A percentile compares a stretch with the other conserved stretches of the same genome.
phyloP scores from a whole-genome alignment of 2,329 filamentous ascomycete species.

The Arachnopeziza araneosa region DNA sequence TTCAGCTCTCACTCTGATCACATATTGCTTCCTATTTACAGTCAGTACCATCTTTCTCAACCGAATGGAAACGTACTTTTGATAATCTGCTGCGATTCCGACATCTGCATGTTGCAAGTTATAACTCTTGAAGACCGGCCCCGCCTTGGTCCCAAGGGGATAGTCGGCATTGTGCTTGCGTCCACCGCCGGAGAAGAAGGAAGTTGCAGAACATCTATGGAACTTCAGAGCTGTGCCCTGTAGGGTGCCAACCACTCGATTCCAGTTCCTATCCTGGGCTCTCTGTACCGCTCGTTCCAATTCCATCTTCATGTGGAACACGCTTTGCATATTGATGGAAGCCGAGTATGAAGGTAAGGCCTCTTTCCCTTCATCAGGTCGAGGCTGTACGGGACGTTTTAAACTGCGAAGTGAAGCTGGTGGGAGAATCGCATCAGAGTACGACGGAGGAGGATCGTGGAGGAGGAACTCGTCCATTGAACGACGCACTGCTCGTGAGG shows the following conservation, averaged over 20 bases:
- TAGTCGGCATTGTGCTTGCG: constrained; percentile 43
- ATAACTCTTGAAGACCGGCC: constrained; percentile 59
- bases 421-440: constrained; percentile 15
- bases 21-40: constrained; percentile 42
- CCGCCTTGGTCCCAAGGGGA: constrained; percentile 47
- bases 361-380: constrained; percentile 38
- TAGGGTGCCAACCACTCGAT: constrained; percentile 55
- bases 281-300: constrained; percentile 59
- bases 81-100: constrained; percentile 67
- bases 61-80: constrained; percentile 46
- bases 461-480: constrained; percentile 19
- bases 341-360: constrained; percentile 51
- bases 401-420: constrained; percentile 9
- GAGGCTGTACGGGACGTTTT: constrained; percentile 25
- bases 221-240: constrained; percentile 64
- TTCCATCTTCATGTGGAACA: constrained; percentile 61
- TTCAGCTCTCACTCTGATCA: constrained; percentile 67
- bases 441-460: constrained; percentile 17
- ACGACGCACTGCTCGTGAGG: constrained; percentile 8
- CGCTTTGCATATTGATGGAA: constrained; percentile 48
- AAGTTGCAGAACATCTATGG: constrained; percentile 40
- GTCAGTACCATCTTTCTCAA: constrained; percentile 2
- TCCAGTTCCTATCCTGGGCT: constrained; percentile 59
- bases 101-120: constrained; percentile 70
- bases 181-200: constrained; percentile 27